Percentiles rank a stretch among this genome's conserved stretches.
These are phyloP conservation scores for Celoporthe dispersa DNA, from an alignment of 2,329 filamentous ascomycete species.

Conservation along the genomic window DNA sequence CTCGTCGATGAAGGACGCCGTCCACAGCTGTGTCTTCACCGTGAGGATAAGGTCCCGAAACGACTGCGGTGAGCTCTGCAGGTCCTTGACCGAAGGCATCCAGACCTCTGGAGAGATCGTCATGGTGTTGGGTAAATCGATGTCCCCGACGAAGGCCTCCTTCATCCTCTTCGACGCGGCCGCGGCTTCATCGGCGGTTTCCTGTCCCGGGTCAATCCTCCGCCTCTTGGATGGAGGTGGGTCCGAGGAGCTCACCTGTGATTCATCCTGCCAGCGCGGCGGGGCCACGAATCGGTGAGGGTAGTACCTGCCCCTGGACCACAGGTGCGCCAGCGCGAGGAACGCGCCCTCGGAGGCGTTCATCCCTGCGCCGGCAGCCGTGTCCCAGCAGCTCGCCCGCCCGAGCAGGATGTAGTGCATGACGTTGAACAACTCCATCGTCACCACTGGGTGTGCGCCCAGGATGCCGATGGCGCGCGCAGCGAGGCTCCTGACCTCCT, in stretches of 20 bases:
- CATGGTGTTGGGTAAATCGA: neutral
- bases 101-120: slow-evolving; percentile 6
- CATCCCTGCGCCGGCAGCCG: slow-evolving; percentile 48
- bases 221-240: slow-evolving; percentile 13
- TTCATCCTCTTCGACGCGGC: neutral
- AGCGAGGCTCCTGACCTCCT: slow-evolving; percentile 66
- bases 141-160: slow-evolving; percentile 14
- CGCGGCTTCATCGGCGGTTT: neutral
- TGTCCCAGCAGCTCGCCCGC: slow-evolving; percentile 62
- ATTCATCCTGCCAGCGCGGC: no score
- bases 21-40: slow-evolving; percentile 52
- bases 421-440: slow-evolving; percentile 17
- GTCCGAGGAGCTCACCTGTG: slow-evolving; percentile 6
- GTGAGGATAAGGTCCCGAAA: slow-evolving; percentile 50
- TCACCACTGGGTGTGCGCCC: slow-evolving; percentile 61
- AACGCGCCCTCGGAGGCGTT: slow-evolving; percentile 53
- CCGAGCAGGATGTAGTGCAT: slow-evolving; percentile 47
- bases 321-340: slow-evolving; percentile 49
- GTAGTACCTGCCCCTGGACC: slow-evolving; percentile 52
- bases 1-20: slow-evolving; percentile 43
- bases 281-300: slow-evolving; percentile 10
- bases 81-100: slow-evolving; percentile 22
- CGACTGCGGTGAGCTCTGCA: slow-evolving; percentile 6
- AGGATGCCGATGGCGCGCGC: slow-evolving; percentile 78
- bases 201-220: slow-evolving; percentile 22